Evolutionary conservation across 2,329 filamentous ascomycete species (phyloP), one percentile per base, ranked within the genome.

Genomic region (Arthroderma sp.): DNA sequence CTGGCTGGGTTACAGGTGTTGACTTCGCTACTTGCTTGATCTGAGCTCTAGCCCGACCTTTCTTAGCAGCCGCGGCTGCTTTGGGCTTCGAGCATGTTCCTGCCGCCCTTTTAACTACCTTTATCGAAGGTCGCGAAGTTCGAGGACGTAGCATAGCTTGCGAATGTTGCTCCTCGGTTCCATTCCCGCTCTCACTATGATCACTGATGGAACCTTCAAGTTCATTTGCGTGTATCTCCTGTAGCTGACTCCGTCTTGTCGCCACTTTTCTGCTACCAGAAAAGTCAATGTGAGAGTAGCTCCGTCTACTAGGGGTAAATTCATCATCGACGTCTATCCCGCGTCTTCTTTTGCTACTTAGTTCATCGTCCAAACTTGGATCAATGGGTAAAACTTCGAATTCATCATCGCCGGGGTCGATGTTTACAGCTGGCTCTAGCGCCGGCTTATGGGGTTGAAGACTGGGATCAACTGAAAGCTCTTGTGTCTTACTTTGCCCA

Each of bases 271-370:
- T 43, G n/a, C 28, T 43, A 0, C 54, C 19, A 35, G 37, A 35
- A 13, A 31, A 9, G n/a, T 51, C 25, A 19, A 51, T 51, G 28
- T 25, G 47, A 19, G 47, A 51, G 15, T n/a, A 31, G n/a, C 15
- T 31, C 9, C 28, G 37, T 56, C 61, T 64, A 43, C 59, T 44
- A 21, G 60, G 62, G 17, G 60, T 62, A 39, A 67, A 69, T 2
- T 67, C 66, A 17, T 63, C 63, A 53, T 68, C 66, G n/a, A 33
- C 60, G 37, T 33, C 52, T 21, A 11, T 39, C 55, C 17, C 25
- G 52, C 31, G 54, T 54, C 39, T 54, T 63, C 39, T 39, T 59
- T 63, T 25, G n/a, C 5, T 31, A 11, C 19, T 3, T 37, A 3
- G 38, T 54, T 51, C 13, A 37, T 37, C 38, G 23, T 51, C 39